Conservation (phyloP, 176 grass and related monocot genomes). For the Carex kokanica region DNA sequence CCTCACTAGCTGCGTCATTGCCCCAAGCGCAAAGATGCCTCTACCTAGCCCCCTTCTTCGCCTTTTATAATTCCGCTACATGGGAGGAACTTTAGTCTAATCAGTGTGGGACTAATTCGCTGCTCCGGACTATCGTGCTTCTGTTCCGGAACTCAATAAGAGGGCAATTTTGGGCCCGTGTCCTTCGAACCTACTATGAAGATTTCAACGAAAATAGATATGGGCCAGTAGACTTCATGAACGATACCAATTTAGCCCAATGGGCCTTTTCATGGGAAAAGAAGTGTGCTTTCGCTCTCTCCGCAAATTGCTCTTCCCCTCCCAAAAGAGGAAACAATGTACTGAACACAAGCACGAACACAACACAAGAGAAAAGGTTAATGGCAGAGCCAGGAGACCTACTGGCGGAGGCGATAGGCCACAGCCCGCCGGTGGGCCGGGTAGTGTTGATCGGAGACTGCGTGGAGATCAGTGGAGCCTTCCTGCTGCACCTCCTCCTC, state of each 20-base stretch:
- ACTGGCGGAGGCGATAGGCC: slow-evolving; percentile 38
- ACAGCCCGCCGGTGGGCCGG: not conserved
- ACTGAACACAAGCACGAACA: not conserved
- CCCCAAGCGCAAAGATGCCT: slow-evolving; percentile 55
- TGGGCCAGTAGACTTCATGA: too few relatives aligned
- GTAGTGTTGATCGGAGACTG: slow-evolving; percentile 41
- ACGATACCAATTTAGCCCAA: not conserved
- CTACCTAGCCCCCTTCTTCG: not conserved
- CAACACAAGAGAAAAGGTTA: not conserved
- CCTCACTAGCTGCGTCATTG: slow-evolving; percentile 66
- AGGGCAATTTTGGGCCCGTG: slow-evolving; percentile 9
- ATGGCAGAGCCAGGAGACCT: slow-evolving; percentile 30
- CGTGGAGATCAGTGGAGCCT: slow-evolving; percentile 44
- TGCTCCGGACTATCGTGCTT: not conserved
- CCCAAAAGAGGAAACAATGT: not conserved
- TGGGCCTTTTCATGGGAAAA: not conserved
- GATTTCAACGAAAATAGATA: too few relatives aligned
- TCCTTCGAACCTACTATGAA: too few relatives aligned
- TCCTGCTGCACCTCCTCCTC: slow-evolving; percentile 42
- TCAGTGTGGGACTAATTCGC: slow-evolving; percentile 17
- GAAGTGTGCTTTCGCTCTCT: not conserved
- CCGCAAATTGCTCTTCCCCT: too few relatives aligned
- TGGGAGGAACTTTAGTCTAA: not conserved
- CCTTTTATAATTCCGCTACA: not conserved
- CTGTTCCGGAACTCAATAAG: not conserved